A percentile compares a stretch with the other conserved stretches of the same genome.
These are phyloP conservation scores for Medicago arabica DNA, from an alignment of 306 rosid species.

Conservation along the genomic window DNA sequence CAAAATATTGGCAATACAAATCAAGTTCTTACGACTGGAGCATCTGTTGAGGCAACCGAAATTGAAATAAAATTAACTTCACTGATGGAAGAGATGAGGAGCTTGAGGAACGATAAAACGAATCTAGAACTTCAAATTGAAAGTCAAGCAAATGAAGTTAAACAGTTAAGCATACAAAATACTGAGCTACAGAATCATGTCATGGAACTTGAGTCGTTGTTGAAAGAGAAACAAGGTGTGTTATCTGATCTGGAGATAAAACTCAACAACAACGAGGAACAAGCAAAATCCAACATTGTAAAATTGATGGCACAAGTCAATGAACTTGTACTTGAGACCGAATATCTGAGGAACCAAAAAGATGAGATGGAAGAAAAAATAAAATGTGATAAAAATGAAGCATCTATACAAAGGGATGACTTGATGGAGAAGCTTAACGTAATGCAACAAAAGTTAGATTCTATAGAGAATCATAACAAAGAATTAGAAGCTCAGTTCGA, in stretches of 20 bases:
- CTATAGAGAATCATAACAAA: constrained; percentile 39
- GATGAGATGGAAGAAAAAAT: constrained; percentile 52
- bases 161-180: constrained; percentile 44
- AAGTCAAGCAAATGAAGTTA: constrained; percentile 46
- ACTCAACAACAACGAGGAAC: constrained; percentile 40
- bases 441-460: constrained; percentile 53
- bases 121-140: constrained; percentile 50
- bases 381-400: constrained; percentile 35
- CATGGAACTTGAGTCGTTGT: constrained; percentile 49
- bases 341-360: constrained; percentile 40
- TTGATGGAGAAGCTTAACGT: constrained; percentile 43
- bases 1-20: not conserved
- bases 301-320: constrained; percentile 40
- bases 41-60: constrained; percentile 44
- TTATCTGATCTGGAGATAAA: constrained; percentile 38
- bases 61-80: constrained; percentile 42
- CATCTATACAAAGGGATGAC: constrained; percentile 36
- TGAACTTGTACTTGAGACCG: constrained; percentile 41
- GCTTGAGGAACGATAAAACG: constrained; percentile 43
- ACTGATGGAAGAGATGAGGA: constrained; percentile 47
- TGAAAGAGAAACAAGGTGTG: constrained; percentile 47
- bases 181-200: constrained; percentile 37
- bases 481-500: constrained; percentile 52
- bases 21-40: constrained; percentile 41
- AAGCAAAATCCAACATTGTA: constrained; percentile 37